phyloP scores from a whole-genome alignment of 2,329 filamentous ascomycete genomes.

The Pestalotiopsis sp. region DNA sequence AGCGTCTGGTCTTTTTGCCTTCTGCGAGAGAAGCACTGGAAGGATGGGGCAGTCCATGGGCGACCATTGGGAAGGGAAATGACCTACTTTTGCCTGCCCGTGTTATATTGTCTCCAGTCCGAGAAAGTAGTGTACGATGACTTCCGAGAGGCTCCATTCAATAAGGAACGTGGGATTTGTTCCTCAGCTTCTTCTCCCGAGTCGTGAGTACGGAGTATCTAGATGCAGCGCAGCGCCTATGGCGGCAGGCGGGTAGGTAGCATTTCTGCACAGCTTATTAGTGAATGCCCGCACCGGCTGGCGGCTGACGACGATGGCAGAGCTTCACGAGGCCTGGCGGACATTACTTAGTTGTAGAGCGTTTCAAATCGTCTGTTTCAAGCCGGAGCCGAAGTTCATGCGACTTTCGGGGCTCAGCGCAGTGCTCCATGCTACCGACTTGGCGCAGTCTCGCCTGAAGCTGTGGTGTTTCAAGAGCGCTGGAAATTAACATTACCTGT shows the following conservation, averaged over 20 bases:
- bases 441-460: constrained; percentile 7
- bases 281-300: not conserved
- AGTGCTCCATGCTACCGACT: not conserved
- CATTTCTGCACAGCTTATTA: too few species aligned
- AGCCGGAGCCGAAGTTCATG: constrained; percentile 1
- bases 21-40: not conserved
- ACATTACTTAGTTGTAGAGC: not conserved
- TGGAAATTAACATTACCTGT: not conserved
- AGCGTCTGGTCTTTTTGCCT: not conserved
- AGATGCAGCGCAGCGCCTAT: not conserved
- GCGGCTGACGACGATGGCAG: not conserved
- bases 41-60: not conserved
- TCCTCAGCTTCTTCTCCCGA: not conserved
- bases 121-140: not conserved
- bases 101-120: not conserved
- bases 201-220: not conserved
- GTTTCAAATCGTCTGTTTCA: constrained; percentile 10
- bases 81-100: not conserved
- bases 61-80: not conserved
- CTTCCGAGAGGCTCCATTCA: not conserved
- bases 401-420: constrained; percentile 5
- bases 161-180: not conserved
- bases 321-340: not conserved
- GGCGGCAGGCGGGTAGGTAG: not conserved
- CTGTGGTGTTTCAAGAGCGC: constrained; percentile 6